Evolutionary conservation across 148 eudicot genomes (phyloP).

Genomic region (Chenopodium formosanum): DNA sequence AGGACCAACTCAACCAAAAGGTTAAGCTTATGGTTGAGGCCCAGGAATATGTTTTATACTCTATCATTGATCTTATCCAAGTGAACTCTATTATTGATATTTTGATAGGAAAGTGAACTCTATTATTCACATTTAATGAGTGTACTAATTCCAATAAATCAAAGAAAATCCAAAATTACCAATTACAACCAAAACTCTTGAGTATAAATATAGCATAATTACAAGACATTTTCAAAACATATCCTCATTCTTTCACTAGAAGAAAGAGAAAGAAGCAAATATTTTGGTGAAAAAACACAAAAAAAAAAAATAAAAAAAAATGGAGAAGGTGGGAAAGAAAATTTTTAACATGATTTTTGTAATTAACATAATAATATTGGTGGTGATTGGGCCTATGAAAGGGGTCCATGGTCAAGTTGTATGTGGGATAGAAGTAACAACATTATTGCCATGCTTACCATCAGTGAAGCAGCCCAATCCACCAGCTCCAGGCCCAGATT

Average conservation of each 20-base stretch:
- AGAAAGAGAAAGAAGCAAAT: neutral
- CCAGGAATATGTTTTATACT: too few species aligned
- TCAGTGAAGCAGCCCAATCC: conserved; percentile 18
- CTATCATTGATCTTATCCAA: neutral
- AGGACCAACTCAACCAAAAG: too few species aligned
- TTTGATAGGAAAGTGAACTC: too few species aligned
- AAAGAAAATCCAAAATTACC: too few species aligned
- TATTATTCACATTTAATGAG: too few species aligned
- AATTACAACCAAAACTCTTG: neutral
- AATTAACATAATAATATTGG: neutral
- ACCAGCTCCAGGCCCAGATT: conserved; percentile 5
- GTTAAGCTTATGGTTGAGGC: too few species aligned
- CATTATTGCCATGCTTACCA: neutral
- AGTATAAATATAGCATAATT: neutral
- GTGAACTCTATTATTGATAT: too few species aligned
- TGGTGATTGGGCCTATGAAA: neutral
- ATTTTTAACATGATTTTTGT: neutral
- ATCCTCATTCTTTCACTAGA: neutral
- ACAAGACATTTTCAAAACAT: neutral
- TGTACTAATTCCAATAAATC: too few species aligned
- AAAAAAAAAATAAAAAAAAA: too few species aligned
- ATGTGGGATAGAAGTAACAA: neutral
- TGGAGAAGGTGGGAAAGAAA: neutral
- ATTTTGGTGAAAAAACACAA: too few species aligned
- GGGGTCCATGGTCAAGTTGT: neutral